Base-by-base conservation (phyloP, 345 rosid genomes). In the Cochlearia excelsa region DNA sequence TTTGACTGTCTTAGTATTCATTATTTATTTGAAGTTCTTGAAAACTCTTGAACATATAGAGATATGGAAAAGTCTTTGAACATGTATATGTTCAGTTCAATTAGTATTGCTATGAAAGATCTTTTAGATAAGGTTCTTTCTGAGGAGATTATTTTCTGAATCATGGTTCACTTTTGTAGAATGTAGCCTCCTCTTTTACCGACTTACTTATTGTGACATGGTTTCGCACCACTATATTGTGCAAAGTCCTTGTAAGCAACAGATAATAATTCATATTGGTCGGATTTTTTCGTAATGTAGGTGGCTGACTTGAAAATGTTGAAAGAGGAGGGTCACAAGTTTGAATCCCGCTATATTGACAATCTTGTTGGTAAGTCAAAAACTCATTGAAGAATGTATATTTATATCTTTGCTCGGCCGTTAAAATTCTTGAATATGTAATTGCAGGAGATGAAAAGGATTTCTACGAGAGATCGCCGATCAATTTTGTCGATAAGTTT, bases 271-370 rank as follows among this genome's bases (percentile, higher is more conserved):
- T 58, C 27, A 67, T 51, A 28, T 16, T 44, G 4, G 40, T 54
- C 40, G 33, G 54, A 39, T 58, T 65, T 61, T 59, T 67, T 60
- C 7, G 70, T 48, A 67, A 60, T 54, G 48, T 82, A 93, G 91
- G 91, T 86, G 42, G 95, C 94, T 52, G 95, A 89, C 73, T 75
- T 89, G 45, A 79, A 79, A 72, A 47, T 79, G 91, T 70, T 89
- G 78, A 83, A 77, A 63, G 97, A 83, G 60, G 99, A 87, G 70
- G 86, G 82, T 30, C 94, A 76, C 61, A 93, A 93, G 69, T 93
- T 93, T 60, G 97, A 93, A 75, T 93, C 99, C 67, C 85, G 57
- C 63, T 87, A 85, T 72, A 43, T 81, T 31, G 99, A 93, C 62
- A 83, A 89, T 59, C 99, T 93, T 70, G 90, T 93, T 80, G 99